Evolutionary conservation across 805 yeast species (phyloP).

Genomic region (Candida hispaniensis): DNA sequence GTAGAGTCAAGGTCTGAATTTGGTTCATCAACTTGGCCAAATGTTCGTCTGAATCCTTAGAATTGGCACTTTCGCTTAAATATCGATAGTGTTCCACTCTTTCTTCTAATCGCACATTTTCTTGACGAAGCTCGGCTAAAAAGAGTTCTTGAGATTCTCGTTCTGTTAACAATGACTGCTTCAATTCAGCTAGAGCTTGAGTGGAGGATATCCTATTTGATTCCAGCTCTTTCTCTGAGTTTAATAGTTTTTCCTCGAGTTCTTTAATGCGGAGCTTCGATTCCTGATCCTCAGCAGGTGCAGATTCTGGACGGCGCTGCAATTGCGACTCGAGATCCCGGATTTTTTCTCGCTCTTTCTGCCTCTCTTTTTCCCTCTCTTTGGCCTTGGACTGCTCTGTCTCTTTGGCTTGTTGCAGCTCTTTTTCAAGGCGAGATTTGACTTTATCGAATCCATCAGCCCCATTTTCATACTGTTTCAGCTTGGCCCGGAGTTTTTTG

Average conservation of each 20-base stretch:
- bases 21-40: slow-evolving; percentile 33
- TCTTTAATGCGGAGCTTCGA: slow-evolving; percentile 19
- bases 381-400: slow-evolving; percentile 18
- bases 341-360: slow-evolving; percentile 19
- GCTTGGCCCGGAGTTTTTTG: slow-evolving; percentile 46
- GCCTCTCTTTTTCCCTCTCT: slow-evolving; percentile 24
- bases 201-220: slow-evolving; percentile 25
- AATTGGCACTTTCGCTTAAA: slow-evolving; percentile 41
- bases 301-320: slow-evolving; percentile 19
- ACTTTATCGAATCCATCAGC: slow-evolving; percentile 27
- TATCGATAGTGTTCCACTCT: slow-evolving; percentile 59
- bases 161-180: slow-evolving; percentile 23
- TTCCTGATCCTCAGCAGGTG: slow-evolving; percentile 14
- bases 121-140: slow-evolving; percentile 24
- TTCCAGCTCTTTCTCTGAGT: slow-evolving; percentile 23
- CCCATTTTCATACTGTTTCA: slow-evolving; percentile 31
- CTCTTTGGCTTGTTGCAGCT: slow-evolving; percentile 33
- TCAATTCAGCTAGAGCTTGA: slow-evolving; percentile 24
- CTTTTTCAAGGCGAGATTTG: slow-evolving; percentile 29
- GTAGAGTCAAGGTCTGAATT: slow-evolving; percentile 51
- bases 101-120: slow-evolving; percentile 45
- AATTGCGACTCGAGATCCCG: slow-evolving; percentile 20
- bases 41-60: slow-evolving; percentile 23
- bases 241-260: slow-evolving; percentile 21
- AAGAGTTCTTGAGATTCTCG: slow-evolving; percentile 20